phyloP scores from a whole-genome alignment of 768 basidiomycete genomes.

The Tricholoma sp. region DNA sequence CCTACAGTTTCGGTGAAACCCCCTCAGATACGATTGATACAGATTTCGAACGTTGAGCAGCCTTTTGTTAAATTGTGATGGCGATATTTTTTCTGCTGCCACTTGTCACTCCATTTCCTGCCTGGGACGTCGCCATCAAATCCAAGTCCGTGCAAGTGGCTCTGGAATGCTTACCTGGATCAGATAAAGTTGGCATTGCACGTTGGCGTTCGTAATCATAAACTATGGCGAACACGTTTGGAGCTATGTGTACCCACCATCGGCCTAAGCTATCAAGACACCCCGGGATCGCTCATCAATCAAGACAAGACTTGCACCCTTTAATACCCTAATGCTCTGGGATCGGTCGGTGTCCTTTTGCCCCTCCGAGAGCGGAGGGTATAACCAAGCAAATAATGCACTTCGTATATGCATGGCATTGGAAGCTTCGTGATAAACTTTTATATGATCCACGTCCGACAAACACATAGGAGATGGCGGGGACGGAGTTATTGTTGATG shows the following conservation, averaged over 20 bases:
- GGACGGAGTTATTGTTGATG: neutral
- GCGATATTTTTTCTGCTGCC: no score
- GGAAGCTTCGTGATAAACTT: constrained; percentile 51
- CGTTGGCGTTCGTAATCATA: no score
- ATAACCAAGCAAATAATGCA: constrained; percentile 47
- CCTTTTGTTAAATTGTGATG: no score
- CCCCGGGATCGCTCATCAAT: constrained; percentile 43
- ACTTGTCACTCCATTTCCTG: no score
- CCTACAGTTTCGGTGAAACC: no score
- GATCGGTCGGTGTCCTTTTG: neutral
- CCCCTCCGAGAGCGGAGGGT: constrained; percentile 9
- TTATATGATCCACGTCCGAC: constrained; percentile 44
- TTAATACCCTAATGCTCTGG: constrained; percentile 39
- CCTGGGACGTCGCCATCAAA: no score
- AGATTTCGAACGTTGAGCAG: no score
- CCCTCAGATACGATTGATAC: no score
- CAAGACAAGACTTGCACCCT: constrained; percentile 42
- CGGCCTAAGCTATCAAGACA: constrained; percentile 34
- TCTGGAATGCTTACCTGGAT: no score
- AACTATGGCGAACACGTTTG: no score
- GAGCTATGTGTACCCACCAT: neutral
- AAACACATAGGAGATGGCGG: constrained; percentile 15
- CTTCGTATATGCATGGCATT: constrained; percentile 45
- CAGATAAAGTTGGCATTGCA: no score
- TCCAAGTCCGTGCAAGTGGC: no score